Evolutionary conservation across 495 filamentous ascomycete genomes (phyloP).

Genomic region (Pseudevernia furfuracea): DNA sequence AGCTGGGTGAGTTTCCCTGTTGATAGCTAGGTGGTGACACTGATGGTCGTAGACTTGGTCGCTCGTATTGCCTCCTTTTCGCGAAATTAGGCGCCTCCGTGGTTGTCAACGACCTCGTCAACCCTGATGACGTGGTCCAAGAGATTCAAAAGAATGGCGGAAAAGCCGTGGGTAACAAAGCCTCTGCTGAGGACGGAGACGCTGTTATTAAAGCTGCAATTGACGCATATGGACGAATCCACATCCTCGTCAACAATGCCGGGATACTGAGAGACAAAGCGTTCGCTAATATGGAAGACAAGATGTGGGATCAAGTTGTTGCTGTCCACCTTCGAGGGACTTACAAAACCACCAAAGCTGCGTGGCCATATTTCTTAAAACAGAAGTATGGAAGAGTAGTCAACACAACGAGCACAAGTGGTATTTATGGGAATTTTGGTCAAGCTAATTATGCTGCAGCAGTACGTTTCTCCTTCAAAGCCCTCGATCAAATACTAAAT

Average conservation of each 20-base stretch:
- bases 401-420: constrained; percentile 93
- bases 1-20: constrained; percentile 50
- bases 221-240: constrained; percentile 87
- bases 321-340: constrained; percentile 90
- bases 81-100: constrained; percentile 82
- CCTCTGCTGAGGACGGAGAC: constrained; percentile 88
- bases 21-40: constrained; percentile 10
- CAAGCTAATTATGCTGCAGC: constrained; percentile 97
- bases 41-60: constrained; percentile 60
- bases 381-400: constrained; percentile 97
- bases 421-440: constrained; percentile 98
- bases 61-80: constrained; percentile 85
- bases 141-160: constrained; percentile 89
- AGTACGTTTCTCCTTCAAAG: constrained; percentile 39
- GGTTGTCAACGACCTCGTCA: constrained; percentile 88
- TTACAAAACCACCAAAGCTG: constrained; percentile 95
- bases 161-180: constrained; percentile 88
- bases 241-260: constrained; percentile 94
- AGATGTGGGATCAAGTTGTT: constrained; percentile 85
- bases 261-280: constrained; percentile 97
- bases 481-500: constrained; percentile 18
- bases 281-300: constrained; percentile 95
- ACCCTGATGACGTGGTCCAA: constrained; percentile 86
- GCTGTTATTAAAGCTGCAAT: constrained; percentile 87
- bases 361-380: constrained; percentile 96